Evolutionary conservation across 768 basidiomycete genomes (phyloP), one percentile per base, ranked within the genome.

Genomic region (Naganishia randhawae): DNA sequence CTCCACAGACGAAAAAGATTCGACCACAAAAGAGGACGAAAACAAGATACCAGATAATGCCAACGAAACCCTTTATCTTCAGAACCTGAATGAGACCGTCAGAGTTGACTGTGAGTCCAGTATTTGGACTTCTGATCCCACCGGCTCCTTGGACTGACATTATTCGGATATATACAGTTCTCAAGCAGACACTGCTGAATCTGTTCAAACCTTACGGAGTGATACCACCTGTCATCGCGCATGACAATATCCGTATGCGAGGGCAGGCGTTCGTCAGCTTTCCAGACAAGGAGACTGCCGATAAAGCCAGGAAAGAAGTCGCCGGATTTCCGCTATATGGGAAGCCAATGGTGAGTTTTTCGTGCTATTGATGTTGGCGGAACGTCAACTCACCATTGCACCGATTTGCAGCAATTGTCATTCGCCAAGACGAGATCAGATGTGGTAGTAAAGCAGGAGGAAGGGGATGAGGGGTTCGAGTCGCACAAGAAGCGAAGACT

Each of bases 211-310:
- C 88, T 16, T 99, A 97, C 75, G 92, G 93, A 14, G 88, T 90
- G 70, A 89, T 99, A 19, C 81, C 97, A 31, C 92, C 95, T 76
- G 92, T 99, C n/a, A 89, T 93, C 22, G 93, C 94, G 11, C 96
- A 99, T 80, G 82, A 84, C 63, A 98, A 96, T 83, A 81, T 99
- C 69, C 87, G 96, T 42, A 99, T 99, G 96, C 85, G 96, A 42
- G 96, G 96, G 17, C 96, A 99, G 81, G 96, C 96, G 3, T 99
- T 99, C 77, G 91, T 99, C 41, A 92, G 91, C 41, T 96, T 99
- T 79, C 84, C 84, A 66, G 87, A 87, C 37, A 83, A 87, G 63
- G 92, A 97, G 67, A 85, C 85, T 67, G 96, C 96, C 39, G 84
- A 85, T 75, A 89, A 88, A 80, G 95, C 95, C 8, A 84, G 90